Base-by-base conservation (phyloP, 2,329 filamentous ascomycete genomes). In the Ilyonectria destructans region DNA sequence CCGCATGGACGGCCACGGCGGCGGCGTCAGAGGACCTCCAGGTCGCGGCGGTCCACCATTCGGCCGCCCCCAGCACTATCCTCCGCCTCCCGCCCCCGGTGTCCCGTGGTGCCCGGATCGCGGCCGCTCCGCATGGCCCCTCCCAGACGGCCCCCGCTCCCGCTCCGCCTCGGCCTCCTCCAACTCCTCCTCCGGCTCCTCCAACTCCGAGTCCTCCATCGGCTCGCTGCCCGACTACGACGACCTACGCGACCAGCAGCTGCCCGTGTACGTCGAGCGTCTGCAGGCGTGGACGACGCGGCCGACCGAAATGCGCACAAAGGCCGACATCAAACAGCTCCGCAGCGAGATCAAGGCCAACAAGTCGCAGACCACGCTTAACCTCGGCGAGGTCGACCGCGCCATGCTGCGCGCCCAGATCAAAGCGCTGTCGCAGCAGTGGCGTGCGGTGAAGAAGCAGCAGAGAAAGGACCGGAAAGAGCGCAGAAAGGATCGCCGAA, bases 221-320 rank as follows among this genome's bases (percentile, higher is more conserved):
- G 87, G 85, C 40, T 89, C 87, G 2, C 84, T 90, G 1, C 86
- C 87, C 0, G 83, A 86, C 60, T 86, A 85, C 72, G 85, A 89
- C 64, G 83, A 86, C 48, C 79, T 90, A 2, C 77, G 76, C 13
- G 84, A 85, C 59, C 73, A 79, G 19, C 87, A 89, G 75, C 79
- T 90, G 1, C 83, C 86, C 2, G 67, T 85, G 1, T 83, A 85
- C 15, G 82, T 82, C 52, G 74, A 80, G 13, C 82, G 82, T 4
- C 79, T 91, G 17, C 71, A 80, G 23, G 76, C 80, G 8, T 90
- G 87, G 87, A 81, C 88, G 2, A 77, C 82, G 9, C 80, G 84
- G 43, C 87, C 88, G 0, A 83, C 88, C 0, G 80, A 86, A 58
- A 81, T 83, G 6, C 83, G 87, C 69, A 88, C 84, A 9, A 85